Base-by-base conservation (phyloP, 768 basidiomycete genomes). In the Cantharellus anzutake region DNA sequence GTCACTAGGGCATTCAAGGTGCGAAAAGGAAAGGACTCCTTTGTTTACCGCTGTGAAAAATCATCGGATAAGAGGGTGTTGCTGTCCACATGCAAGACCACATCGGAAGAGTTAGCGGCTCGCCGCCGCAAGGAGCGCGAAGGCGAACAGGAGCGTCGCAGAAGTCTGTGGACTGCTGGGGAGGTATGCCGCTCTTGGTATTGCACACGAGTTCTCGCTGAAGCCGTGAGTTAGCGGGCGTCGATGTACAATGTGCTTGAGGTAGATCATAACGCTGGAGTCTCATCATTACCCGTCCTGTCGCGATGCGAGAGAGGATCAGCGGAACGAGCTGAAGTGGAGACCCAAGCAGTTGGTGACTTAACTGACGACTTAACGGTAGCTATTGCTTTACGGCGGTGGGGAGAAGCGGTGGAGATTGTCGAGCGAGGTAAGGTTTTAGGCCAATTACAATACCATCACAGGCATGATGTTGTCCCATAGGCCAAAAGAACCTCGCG, bases 1-100 rank as follows among this genome's bases (percentile, higher is more conserved):
- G 67, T 98, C 76, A 89, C 84, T n/a, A 96, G 98, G 65, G 93
- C 97, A 2, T 86, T 98, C 76, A 97, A 97, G 74, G 81, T 99
- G 63, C 78, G 86, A 62, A 82, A 92, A 61, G 84, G 86, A 3
- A 96, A 94, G 70, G 94, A 98, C 70, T 87, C 87, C 0, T 84
- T 92, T 67, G 91, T 99, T 4, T 98, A 90, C 70, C 81, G 93
- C 41, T 88, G 88, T 2, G 88, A 93, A 60, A 76, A 76, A 4
- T 67, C 81, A 0, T 73, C 82, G 35, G 91, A 97, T 67, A 99
- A 99, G 75, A 92, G 87, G 70, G 74, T 76, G 4, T 76, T 98
- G 0, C 76, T 99, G 11, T 70, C 81, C 0, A 83, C 91, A 62
- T 90, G 97, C 73, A 81, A 93, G 40, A 86, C 89, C 65, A 86